Base-by-base conservation (phyloP, 2,329 filamentous ascomycete genomes). In the Fusarium sp. region DNA sequence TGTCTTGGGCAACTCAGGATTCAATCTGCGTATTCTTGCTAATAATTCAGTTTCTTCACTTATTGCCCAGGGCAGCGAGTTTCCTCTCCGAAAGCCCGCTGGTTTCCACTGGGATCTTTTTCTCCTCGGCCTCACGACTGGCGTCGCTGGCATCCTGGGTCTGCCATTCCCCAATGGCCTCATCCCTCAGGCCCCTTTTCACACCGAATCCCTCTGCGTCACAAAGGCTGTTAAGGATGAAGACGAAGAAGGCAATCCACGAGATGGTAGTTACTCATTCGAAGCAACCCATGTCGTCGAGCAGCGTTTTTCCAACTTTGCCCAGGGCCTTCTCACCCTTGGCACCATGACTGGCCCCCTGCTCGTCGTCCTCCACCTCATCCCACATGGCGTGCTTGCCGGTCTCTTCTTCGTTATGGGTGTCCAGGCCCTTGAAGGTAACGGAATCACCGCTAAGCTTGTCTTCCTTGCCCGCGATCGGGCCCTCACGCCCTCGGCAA, bases 81-180 rank as follows among this genome's bases (percentile, higher is more conserved):
- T 95, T 72, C 94, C 94, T 2, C 89, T 96, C 13, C 88, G 90
- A 24, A 96, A 96, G 79, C 94, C 94, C 4, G 93, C 94, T 52
- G 94, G 94, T 16, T 96, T 96, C 79, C 94, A 96, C 83, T 96
- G 94, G 94, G 94, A 96, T 77, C 82, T 96, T 43, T 95, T 95
- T 83, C 89, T 96, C 33, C 90, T 96, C 1, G 94, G 94, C 6
- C 84, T 94, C 31, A 95, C 93, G 1, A 95, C 94, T 0, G 93
- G 92, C 59, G 83, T 95, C 2, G 92, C 93, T 4, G 94, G 94
- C 13, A 86, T 96, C 29, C 86, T 96, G 16, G 94, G 94, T 18
- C 88, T 96, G 13, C 94, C 94, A 1, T 94, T 94, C 75, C 94
- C 94, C 61, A 96, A 96, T 80, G 94, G 94, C 35, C 89, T 96